Conservation (phyloP, 495 filamentous ascomycete species). For the Margaritispora aquatica region DNA sequence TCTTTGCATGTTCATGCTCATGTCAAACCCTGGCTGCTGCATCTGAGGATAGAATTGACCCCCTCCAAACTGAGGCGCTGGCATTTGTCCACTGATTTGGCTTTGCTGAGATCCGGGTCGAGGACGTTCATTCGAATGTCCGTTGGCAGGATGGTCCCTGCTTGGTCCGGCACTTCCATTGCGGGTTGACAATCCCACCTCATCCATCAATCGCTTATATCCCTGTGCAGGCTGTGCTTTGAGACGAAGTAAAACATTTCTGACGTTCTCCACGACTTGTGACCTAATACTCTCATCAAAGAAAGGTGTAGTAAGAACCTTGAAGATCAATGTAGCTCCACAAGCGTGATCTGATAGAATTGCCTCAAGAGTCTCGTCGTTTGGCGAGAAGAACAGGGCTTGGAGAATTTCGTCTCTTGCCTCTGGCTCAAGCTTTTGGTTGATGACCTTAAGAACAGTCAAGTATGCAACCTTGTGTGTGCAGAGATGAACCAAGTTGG, state of each 20-base stretch:
- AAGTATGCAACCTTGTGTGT: slow-evolving; percentile 98
- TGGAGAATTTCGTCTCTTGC: slow-evolving; percentile 88
- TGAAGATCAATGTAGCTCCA: slow-evolving; percentile 94
- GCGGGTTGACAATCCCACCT: slow-evolving; percentile 52
- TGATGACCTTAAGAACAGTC: slow-evolving; percentile 96
- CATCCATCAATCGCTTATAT: slow-evolving; percentile 96
- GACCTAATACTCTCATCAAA: slow-evolving; percentile 86
- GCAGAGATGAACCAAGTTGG: slow-evolving; percentile 93
- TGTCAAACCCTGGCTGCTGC: slow-evolving; percentile 29
- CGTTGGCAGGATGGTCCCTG: slow-evolving; percentile 34
- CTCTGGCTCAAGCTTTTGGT: slow-evolving; percentile 90
- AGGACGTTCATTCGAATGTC: slow-evolving; percentile 35
- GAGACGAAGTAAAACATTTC: slow-evolving; percentile 78
- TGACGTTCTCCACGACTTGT: slow-evolving; percentile 85
- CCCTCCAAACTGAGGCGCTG: slow-evolving; percentile 26
- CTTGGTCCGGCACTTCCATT: slow-evolving; percentile 31
- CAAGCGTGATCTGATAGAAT: slow-evolving; percentile 89
- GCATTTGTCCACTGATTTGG: slow-evolving; percentile 28
- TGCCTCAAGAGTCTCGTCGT: slow-evolving; percentile 81
- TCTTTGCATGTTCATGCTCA: slow-evolving; percentile 44
- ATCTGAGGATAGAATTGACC: slow-evolving; percentile 36
- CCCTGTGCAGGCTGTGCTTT: slow-evolving; percentile 93
- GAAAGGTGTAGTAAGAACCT: slow-evolving; percentile 95
- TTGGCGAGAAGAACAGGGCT: slow-evolving; percentile 89
- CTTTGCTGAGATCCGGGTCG: slow-evolving; percentile 50